Conservation (phyloP, 2,329 filamentous ascomycete genomes). For the Chaetomium strumarium region DNA sequence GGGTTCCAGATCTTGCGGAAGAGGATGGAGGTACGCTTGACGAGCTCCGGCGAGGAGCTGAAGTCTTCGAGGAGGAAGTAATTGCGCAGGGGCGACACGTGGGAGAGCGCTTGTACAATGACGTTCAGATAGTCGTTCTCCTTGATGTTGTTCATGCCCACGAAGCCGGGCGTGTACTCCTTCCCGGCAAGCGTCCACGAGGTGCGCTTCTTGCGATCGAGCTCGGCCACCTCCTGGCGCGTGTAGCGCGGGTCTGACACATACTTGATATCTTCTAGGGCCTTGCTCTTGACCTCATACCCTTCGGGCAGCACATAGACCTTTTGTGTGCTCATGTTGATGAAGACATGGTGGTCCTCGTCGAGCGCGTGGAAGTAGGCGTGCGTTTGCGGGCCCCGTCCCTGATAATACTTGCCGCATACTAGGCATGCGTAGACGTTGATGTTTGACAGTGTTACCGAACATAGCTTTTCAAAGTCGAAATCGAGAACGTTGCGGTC, state of each 20-base stretch:
- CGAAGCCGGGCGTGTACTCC: constrained; percentile 87
- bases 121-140: constrained; percentile 99
- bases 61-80: constrained; percentile 87
- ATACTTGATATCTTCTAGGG: constrained; percentile 96
- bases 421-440: constrained; percentile 98
- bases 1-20: constrained; percentile 98
- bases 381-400: constrained; percentile 86
- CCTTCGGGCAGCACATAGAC: constrained; percentile 92
- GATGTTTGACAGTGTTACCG: constrained; percentile 91
- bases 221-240: constrained; percentile 68
- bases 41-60: constrained; percentile 63
- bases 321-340: constrained; percentile 91
- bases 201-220: constrained; percentile 61
- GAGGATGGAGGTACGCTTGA: constrained; percentile 79
- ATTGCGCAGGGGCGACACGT: constrained; percentile 84
- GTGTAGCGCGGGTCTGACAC: constrained; percentile 87
- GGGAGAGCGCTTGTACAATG: constrained; percentile 82
- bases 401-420: constrained; percentile 97
- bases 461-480: constrained; percentile 98
- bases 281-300: constrained; percentile 92
- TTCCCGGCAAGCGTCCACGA: constrained; percentile 76
- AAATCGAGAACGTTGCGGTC: constrained; percentile 90
- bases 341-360: constrained; percentile 92
- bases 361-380: constrained; percentile 97
- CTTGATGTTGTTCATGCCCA: constrained; percentile 99